Base-by-base conservation (phyloP, 768 basidiomycete genomes). In the Russula abietina region DNA sequence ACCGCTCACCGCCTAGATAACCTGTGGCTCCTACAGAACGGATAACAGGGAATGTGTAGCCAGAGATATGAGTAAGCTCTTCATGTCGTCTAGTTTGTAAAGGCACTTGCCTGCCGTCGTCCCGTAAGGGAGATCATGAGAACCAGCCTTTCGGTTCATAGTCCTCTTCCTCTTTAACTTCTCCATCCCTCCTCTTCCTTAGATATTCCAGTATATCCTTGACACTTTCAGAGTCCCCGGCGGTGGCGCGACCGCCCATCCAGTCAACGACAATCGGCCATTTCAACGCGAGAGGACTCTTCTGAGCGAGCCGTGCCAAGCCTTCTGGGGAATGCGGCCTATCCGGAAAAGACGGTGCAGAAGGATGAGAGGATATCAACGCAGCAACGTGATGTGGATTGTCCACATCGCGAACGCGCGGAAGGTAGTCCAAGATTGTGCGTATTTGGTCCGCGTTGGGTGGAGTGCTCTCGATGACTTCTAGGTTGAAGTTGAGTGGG, bases 221-320 rank as follows among this genome's bases (percentile, higher is more conserved):
- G n/a, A 89, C 89, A 22, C 85, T 84, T 7, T 88, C 86, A 19
- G 85, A 75, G 62, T 87, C 83, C 0, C 89, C 89, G 0, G 90
- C 73, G 22, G 80, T 79, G 11, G 83, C 87, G 46, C 78, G 78
- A 1, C 89, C 89, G 26, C 77, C 80, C 17, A 77, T 73, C 89
- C 89, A 91, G 67, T 91, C 84, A 2, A 91, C 89, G 0, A 91
- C 87, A 51, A 91, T 80, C 0, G 89, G 89, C 88, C 88, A 91
- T 66, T 84, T 88, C 67, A 90, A 72, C 17, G 81, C 83, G 16
- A 77, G 77, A 1, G 84, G 86, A 60, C 84, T 84, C 71, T 77
- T 76, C 49, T 74, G 67, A 0, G 78, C 87, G 11, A 89, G 76
- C 32, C 78, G 73, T 2, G 75, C 75, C 10, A 91, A 75, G 9